Conservation (phyloP, 1,284 basidiomycete species). For the Grifola frondosa region DNA sequence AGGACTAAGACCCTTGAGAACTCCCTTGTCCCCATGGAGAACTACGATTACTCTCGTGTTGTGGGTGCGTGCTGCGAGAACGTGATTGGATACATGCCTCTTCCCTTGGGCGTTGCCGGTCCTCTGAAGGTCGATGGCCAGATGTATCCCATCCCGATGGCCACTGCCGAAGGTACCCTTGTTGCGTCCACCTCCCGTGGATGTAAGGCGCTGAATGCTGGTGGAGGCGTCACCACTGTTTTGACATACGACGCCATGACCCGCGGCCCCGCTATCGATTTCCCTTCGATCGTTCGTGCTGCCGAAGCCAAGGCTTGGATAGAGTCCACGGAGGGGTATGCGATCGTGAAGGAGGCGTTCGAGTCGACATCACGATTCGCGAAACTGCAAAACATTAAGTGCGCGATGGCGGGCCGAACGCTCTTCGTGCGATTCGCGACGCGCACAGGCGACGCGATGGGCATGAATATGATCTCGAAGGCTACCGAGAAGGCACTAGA, state of each 20-base stretch:
- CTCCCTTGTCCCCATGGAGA: slow-evolving; percentile 79
- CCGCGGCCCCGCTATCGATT: slow-evolving; percentile 96
- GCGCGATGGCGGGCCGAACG: slow-evolving; percentile 86
- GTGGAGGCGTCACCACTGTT: slow-evolving; percentile 94
- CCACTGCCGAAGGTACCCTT: slow-evolving; percentile 97
- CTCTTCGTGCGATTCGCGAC: slow-evolving; percentile 96
- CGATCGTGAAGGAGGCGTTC: slow-evolving; percentile 81
- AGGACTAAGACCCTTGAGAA: slow-evolving; percentile 82
- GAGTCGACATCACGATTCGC: slow-evolving; percentile 94
- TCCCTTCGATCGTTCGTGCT: slow-evolving; percentile 80
- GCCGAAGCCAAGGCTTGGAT: slow-evolving; percentile 90
- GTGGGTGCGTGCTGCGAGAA: slow-evolving; percentile 99
- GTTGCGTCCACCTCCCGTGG: slow-evolving; percentile 97
- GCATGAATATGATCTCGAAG: slow-evolving; percentile 99
- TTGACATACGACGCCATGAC: slow-evolving; percentile 97
- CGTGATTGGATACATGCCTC: slow-evolving; percentile 95
- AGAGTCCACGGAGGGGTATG: slow-evolving; percentile 81
- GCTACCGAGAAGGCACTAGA: slow-evolving; percentile 94
- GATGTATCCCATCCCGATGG: slow-evolving; percentile 94
- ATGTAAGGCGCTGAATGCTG: slow-evolving; percentile 96
- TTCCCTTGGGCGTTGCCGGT: slow-evolving; percentile 96
- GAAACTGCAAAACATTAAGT: slow-evolving; percentile 79
- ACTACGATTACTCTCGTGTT: slow-evolving; percentile 94
- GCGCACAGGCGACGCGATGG: slow-evolving; percentile 98
- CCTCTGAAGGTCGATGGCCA: slow-evolving; percentile 91